Conservation (phyloP, 805 yeast species). For the Suhomyces sp. region DNA sequence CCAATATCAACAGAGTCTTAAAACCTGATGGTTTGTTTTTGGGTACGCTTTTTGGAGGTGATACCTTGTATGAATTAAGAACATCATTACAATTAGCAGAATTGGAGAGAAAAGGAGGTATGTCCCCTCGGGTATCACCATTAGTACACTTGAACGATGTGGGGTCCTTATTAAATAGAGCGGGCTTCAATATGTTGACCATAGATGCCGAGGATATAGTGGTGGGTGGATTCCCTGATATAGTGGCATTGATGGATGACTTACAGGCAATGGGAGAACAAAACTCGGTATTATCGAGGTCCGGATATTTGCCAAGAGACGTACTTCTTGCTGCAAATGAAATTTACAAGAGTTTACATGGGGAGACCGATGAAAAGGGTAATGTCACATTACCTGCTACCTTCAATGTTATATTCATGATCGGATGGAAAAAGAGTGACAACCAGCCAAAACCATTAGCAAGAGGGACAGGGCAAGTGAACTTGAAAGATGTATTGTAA, state of each 20-base stretch:
- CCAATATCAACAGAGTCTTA: slow-evolving; percentile 54
- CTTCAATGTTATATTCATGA: slow-evolving; percentile 74
- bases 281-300: slow-evolving; percentile 60
- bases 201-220: slow-evolving; percentile 82
- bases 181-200: slow-evolving; percentile 77
- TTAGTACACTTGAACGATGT: slow-evolving; percentile 76
- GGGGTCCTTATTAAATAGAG: slow-evolving; percentile 68
- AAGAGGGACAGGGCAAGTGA: slow-evolving; percentile 71
- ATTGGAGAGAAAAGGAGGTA: slow-evolving; percentile 73
- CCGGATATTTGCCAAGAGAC: slow-evolving; percentile 48
- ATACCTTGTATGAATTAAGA: slow-evolving; percentile 78
- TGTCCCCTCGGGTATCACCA: slow-evolving; percentile 80
- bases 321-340: slow-evolving; percentile 73
- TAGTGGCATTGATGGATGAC: slow-evolving; percentile 65
- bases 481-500: slow-evolving; percentile 59
- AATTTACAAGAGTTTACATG: slow-evolving; percentile 70
- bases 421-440: slow-evolving; percentile 82
- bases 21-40: slow-evolving; percentile 81
- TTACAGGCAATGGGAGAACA: slow-evolving; percentile 83
- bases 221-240: slow-evolving; percentile 72
- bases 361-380: slow-evolving; percentile 52
- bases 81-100: slow-evolving; percentile 82
- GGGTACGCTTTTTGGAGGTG: slow-evolving; percentile 82
- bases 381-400: slow-evolving; percentile 68
- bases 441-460: slow-evolving; percentile 69